These are phyloP conservation scores for Fusarium domesticum DNA, from an alignment of 2,329 filamentous ascomycete genomes.

Conservation along the genomic window DNA sequence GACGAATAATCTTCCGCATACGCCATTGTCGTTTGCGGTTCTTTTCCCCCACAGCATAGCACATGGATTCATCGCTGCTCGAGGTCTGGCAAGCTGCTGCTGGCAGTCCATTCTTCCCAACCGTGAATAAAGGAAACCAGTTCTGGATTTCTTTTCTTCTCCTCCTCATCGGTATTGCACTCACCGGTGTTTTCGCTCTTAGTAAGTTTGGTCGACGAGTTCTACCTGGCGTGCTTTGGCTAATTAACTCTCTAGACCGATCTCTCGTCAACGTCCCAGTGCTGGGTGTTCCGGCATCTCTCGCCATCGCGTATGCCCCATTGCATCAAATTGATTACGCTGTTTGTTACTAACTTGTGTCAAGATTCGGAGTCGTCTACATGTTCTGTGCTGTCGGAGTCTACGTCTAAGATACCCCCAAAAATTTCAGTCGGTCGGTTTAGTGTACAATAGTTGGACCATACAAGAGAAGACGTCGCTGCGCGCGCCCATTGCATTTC, in stretches of 20 bases:
- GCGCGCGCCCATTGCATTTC: slow-evolving; percentile 29
- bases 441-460: slow-evolving; percentile 39
- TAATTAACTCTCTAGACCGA: slow-evolving; percentile 60
- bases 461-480: slow-evolving; percentile 32
- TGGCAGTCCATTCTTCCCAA: slow-evolving; percentile 77
- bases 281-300: slow-evolving; percentile 80
- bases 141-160: slow-evolving; percentile 78
- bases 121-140: slow-evolving; percentile 77
- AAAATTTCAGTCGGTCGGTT: slow-evolving; percentile 31
- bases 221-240: background rate
- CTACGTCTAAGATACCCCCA: slow-evolving; percentile 74
- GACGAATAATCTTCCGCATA: background rate
- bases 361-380: slow-evolving; percentile 90
- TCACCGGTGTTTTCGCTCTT: slow-evolving; percentile 78
- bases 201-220: slow-evolving; percentile 58
- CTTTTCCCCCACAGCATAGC: slow-evolving; percentile 26
- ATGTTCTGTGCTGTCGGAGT: slow-evolving; percentile 99
- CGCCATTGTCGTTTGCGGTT: background rate
- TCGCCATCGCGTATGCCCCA: slow-evolving; percentile 77
- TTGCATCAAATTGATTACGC: background rate
- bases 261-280: slow-evolving; percentile 73
- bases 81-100: slow-evolving; percentile 93
- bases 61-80: slow-evolving; percentile 78
- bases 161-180: slow-evolving; percentile 66
- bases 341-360: background rate